A percentile compares a stretch with the other conserved stretches of the same genome.
These are phyloP conservation scores for Thymus quinquecostatus DNA, from an alignment of 257 asterid species.

Conservation along the genomic window DNA sequence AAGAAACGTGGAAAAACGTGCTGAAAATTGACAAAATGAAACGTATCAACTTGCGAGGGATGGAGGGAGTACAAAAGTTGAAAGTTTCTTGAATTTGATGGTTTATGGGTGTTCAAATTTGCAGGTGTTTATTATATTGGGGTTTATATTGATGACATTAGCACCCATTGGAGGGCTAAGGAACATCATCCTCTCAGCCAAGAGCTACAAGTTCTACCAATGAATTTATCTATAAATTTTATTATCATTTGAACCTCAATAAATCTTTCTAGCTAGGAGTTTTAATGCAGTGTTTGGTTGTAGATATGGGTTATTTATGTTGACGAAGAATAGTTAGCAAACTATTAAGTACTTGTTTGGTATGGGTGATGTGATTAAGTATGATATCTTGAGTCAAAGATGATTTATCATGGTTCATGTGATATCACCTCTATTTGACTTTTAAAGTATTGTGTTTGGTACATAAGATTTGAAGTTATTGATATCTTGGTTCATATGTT, in stretches of 20 bases:
- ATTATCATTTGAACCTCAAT: neutral
- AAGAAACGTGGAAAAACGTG: no score
- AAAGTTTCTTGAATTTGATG: neutral
- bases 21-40: no score
- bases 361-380: no score
- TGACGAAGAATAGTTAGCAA: neutral
- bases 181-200: conserved; percentile 53
- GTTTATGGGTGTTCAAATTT: conserved; percentile 13
- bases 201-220: conserved; percentile 53
- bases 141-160: conserved; percentile 41
- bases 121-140: conserved; percentile 49
- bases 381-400: no score
- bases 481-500: no score
- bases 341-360: no score
- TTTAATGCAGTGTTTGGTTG: neutral
- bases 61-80: neutral
- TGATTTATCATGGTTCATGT: no score
- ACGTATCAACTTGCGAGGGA: no score
- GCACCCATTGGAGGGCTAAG: conserved; percentile 67
- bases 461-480: no score
- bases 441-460: no score
- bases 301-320: neutral
- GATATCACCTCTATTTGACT: no score
- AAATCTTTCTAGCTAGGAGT: neutral
- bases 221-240: conserved; percentile 12